Conservation (phyloP, 2,329 filamentous ascomycete genomes). For the Ophiostoma angusticollis region DNA sequence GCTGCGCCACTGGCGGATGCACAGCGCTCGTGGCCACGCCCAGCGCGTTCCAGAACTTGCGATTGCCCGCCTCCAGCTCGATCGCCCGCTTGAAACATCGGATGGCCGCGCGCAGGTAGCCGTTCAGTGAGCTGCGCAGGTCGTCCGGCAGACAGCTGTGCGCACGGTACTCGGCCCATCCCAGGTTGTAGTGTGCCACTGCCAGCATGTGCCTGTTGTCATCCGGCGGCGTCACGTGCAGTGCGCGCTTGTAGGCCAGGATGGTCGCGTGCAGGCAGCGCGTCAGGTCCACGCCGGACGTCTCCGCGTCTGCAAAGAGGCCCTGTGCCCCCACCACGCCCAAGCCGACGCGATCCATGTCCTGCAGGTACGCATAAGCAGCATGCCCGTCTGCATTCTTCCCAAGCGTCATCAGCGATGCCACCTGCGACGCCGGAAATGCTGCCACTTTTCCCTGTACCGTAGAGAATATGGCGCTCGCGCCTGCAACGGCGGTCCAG, state of each 20-base stretch:
- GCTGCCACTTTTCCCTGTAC: conserved; percentile 54
- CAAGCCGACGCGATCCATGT: conserved; percentile 52
- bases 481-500: conserved; percentile 87
- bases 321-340: conserved; percentile 32
- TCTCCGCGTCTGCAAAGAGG: conserved; percentile 33
- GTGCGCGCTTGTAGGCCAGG: conserved; percentile 75
- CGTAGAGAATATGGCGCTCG: conserved; percentile 70
- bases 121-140: conserved; percentile 44
- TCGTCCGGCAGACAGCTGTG: conserved; percentile 50
- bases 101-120: conserved; percentile 69
- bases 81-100: conserved; percentile 92
- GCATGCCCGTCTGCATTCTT: conserved; percentile 13
- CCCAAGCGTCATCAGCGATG: conserved; percentile 38
- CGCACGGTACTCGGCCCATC: conserved; percentile 81
- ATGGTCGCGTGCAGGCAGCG: conserved; percentile 59
- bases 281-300: conserved; percentile 37
- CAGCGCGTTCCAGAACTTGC: conserved; percentile 94
- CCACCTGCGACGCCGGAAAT: conserved; percentile 48
- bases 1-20: conserved; percentile 79
- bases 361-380: conserved; percentile 49
- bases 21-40: conserved; percentile 81
- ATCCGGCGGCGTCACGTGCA: conserved; percentile 55
- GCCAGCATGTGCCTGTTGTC: conserved; percentile 83
- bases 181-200: conserved; percentile 93
- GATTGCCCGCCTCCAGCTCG: conserved; percentile 84